Evolutionary conservation across 768 basidiomycete species (phyloP).

Genomic region (Podaxis mareebaensis): DNA sequence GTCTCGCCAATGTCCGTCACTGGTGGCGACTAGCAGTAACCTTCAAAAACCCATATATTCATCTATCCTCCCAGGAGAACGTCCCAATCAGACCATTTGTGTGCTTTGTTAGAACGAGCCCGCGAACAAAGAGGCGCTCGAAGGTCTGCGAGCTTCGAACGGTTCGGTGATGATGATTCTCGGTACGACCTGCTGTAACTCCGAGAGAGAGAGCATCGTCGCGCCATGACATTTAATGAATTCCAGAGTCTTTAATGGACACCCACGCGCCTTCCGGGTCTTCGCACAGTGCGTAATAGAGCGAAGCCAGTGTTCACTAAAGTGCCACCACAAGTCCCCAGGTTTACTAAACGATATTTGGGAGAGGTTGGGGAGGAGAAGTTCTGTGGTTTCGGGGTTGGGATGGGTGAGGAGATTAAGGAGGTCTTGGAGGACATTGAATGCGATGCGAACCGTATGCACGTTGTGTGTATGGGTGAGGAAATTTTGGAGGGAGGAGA

Average conservation of each 20-base stretch:
- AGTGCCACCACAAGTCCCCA: slow-evolving; percentile 34
- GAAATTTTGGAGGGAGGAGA: slow-evolving; percentile 21
- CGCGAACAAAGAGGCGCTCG: neutral
- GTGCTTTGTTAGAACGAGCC: slow-evolving; percentile 6
- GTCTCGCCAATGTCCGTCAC: neutral
- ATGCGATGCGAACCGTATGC: slow-evolving; percentile 27
- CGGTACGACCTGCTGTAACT: slow-evolving; percentile 14
- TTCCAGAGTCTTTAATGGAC: slow-evolving; percentile 24
- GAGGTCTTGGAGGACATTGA: slow-evolving; percentile 30
- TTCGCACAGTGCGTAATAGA: slow-evolving; percentile 21
- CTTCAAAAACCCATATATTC: neutral
- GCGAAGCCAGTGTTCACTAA: slow-evolving; percentile 30
- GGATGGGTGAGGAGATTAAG: slow-evolving; percentile 22
- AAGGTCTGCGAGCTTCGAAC: slow-evolving; percentile 2
- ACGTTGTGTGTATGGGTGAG: slow-evolving; percentile 24
- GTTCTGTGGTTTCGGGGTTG: neutral
- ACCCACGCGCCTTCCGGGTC: slow-evolving; percentile 17
- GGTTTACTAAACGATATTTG: slow-evolving; percentile 33
- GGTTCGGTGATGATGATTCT: slow-evolving; percentile 13
- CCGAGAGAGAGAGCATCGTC: slow-evolving; percentile 1
- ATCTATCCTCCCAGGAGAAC: neutral
- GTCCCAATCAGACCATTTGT: neutral
- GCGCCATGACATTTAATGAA: slow-evolving; percentile 30
- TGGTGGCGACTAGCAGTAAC: neutral
- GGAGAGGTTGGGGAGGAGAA: slow-evolving; percentile 28